phyloP scores from a whole-genome alignment of 2,329 filamentous ascomycete genomes.

The Neonectria magnoliae region DNA sequence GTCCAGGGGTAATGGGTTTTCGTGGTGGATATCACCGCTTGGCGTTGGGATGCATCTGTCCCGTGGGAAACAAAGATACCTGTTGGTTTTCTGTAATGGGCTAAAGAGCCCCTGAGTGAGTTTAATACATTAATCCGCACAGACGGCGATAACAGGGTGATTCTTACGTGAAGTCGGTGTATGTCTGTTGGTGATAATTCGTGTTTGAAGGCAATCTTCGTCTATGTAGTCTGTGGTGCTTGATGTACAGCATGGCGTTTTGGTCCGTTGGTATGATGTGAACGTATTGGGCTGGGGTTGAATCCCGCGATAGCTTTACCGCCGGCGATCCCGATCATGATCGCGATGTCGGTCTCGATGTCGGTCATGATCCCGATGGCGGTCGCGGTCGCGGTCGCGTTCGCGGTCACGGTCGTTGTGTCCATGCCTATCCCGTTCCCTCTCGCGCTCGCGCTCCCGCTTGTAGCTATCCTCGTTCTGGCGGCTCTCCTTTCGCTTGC shows the following conservation, averaged over 20 bases:
- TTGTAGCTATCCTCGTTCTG: conserved; percentile 59
- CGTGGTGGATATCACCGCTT: conserved; percentile 14
- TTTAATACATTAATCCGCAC: conserved; percentile 17
- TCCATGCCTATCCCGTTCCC: conserved; percentile 51
- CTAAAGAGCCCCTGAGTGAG: conserved; percentile 31
- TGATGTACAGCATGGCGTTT: conserved; percentile 2
- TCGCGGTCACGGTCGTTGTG: conserved; percentile 47
- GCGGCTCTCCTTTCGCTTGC: conserved; percentile 55
- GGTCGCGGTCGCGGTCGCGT: conserved; percentile 34
- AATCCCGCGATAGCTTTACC: conserved; percentile 24
- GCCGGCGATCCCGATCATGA: conserved; percentile 36
- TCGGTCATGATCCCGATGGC: conserved; percentile 34
- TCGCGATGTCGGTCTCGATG: conserved; percentile 37
- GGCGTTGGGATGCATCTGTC: conserved; percentile 22
- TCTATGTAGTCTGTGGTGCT: conserved; percentile 24
- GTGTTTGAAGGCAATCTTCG: not conserved
- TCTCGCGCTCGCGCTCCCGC: conserved; percentile 52
- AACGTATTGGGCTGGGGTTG: not conserved
- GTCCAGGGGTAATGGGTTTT: conserved; percentile 12
- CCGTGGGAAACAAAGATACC: conserved; percentile 29
- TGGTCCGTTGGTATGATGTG: not conserved
- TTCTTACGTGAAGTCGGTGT: conserved; percentile 23
- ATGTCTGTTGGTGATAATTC: not conserved
- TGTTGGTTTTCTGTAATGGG: conserved; percentile 21
- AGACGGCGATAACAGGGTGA: not conserved